Evolutionary conservation across 1,284 basidiomycete species (phyloP).

Genomic region (Moesziomyces sp.): DNA sequence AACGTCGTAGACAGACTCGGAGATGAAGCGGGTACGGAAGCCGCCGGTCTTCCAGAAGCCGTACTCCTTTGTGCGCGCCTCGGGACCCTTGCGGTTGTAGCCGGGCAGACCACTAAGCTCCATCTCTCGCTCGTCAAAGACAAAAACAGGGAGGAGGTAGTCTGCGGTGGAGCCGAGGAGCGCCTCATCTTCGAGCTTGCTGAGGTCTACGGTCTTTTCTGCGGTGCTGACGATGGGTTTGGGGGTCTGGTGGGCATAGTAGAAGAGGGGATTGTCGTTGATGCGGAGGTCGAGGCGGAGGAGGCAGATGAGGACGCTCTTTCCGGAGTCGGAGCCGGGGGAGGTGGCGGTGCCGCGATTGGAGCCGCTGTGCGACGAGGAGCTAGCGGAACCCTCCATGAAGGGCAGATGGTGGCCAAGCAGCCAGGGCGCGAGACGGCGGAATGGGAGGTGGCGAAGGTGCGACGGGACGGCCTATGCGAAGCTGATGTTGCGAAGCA

Average conservation of each 20-base stretch:
- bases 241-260: constrained; percentile 56
- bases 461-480: background rate
- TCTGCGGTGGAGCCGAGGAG: constrained; percentile 64
- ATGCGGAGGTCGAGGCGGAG: constrained; percentile 64
- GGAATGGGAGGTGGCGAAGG: background rate
- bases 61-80: constrained; percentile 68
- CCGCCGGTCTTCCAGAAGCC: constrained; percentile 72
- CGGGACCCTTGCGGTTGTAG: constrained; percentile 65
- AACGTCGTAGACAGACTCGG: constrained; percentile 71
- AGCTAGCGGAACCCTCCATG: constrained; percentile 33
- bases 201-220: constrained; percentile 43
- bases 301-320: constrained; percentile 57
- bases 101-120: constrained; percentile 71
- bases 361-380: constrained; percentile 30
- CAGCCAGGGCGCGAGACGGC: background rate
- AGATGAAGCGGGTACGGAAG: constrained; percentile 69
- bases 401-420: background rate
- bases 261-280: constrained; percentile 71
- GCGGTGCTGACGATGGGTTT: constrained; percentile 37
- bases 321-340: constrained; percentile 26
- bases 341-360: constrained; percentile 21
- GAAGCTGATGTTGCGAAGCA: background rate
- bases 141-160: constrained; percentile 72
- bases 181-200: constrained; percentile 48
- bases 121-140: constrained; percentile 72